Conservation (phyloP, 1,284 basidiomycete genomes). For the Thelephora terrestris region DNA sequence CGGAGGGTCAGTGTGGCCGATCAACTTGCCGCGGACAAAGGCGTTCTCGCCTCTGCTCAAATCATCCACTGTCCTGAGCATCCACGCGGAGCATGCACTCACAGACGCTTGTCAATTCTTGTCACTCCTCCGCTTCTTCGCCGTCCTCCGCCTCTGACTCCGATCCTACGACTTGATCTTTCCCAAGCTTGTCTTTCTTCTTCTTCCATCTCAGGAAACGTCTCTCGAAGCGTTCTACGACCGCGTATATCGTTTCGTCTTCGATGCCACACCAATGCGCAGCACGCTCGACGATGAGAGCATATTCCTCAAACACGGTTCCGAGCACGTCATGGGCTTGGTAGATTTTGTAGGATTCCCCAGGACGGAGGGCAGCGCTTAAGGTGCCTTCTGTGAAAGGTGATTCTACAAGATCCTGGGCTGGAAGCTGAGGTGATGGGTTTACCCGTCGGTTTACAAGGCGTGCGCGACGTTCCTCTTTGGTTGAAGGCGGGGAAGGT, state of each 20-base stretch:
- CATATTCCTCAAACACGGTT: conserved; percentile 37
- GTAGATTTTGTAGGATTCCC: conserved; percentile 50
- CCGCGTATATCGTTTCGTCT: conserved; percentile 35
- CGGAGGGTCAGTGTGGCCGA: too few relatives aligned
- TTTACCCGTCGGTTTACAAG: not conserved
- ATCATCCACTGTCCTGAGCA: too few relatives aligned
- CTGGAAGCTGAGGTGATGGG: not conserved
- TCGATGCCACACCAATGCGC: conserved; percentile 43
- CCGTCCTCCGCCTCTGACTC: conserved; percentile 9
- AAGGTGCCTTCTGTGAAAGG: conserved; percentile 10
- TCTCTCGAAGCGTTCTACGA: conserved; percentile 52
- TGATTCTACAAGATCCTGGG: conserved; percentile 5
- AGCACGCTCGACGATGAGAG: conserved; percentile 35
- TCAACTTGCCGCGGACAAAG: too few relatives aligned
- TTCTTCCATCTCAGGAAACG: conserved; percentile 44
- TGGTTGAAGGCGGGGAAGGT: not conserved
- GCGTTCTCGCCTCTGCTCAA: too few relatives aligned
- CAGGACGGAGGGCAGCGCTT: conserved; percentile 29
- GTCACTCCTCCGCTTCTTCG: conserved; percentile 12
- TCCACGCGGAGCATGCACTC: too few relatives aligned
- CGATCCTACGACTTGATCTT: conserved; percentile 4
- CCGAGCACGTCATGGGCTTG: conserved; percentile 50
- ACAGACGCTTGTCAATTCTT: conserved; percentile 1
- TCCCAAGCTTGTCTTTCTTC: conserved; percentile 13
- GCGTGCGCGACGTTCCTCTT: not conserved